Percentiles rank a stretch among this genome's conserved stretches.
phyloP scores from a whole-genome alignment of 257 asterid genomes.

The Penstemon newberryi region DNA sequence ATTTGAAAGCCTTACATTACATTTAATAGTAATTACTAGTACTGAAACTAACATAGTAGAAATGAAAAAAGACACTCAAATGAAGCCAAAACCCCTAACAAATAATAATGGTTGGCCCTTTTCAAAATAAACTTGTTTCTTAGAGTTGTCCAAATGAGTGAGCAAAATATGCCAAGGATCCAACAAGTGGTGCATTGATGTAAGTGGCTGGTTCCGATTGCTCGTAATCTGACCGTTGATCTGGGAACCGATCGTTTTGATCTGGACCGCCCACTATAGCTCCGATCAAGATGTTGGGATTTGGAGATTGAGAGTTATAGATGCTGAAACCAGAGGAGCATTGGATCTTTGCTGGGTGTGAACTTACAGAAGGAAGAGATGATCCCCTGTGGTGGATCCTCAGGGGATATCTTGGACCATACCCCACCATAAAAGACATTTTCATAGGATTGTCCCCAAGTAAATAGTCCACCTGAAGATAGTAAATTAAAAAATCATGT shows the following conservation, averaged over 20 bases:
- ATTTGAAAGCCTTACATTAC: background rate
- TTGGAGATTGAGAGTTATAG: slow-evolving; percentile 63
- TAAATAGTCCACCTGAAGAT: slow-evolving; percentile 74
- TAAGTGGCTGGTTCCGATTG: slow-evolving; percentile 97
- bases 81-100: slow-evolving; percentile 25
- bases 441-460: slow-evolving; percentile 83
- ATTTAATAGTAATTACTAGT: background rate
- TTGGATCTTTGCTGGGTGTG: slow-evolving; percentile 73
- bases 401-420: slow-evolving; percentile 71
- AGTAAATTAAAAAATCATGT: background rate
- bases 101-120: slow-evolving; percentile 24
- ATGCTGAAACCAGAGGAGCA: slow-evolving; percentile 70
- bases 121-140: background rate
- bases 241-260: slow-evolving; percentile 74
- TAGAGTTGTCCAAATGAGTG: slow-evolving; percentile 93
- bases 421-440: slow-evolving; percentile 98
- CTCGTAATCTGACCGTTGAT: slow-evolving; percentile 81
- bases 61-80: background rate
- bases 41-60: background rate
- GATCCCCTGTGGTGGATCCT: slow-evolving; percentile 98
- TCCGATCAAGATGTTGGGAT: slow-evolving; percentile 72
- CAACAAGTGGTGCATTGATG: slow-evolving; percentile 93
- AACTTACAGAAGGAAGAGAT: slow-evolving; percentile 66
- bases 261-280: slow-evolving; percentile 97
- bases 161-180: slow-evolving; percentile 78